Base-by-base conservation (phyloP, 345 rosid species). In the Hypericum androsaemum region DNA sequence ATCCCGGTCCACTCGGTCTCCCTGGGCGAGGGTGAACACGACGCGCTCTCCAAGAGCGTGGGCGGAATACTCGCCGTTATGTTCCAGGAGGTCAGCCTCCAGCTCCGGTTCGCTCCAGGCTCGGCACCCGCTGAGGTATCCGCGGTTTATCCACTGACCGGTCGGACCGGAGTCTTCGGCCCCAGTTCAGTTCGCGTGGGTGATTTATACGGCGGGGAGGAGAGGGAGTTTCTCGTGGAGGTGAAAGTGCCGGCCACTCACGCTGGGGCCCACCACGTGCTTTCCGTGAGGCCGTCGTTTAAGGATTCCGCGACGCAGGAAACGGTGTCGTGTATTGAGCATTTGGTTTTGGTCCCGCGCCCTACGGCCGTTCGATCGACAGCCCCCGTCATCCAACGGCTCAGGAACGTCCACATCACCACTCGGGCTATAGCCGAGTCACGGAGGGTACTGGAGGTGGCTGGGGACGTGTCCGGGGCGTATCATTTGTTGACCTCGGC, bases 401-500 rank as follows among this genome's bases (percentile, higher is more conserved):
- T 86, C 28, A 80, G 79, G 50, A 79, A 71, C 48, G 76, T 86
- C 74, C 95, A 86, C 74, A 71, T 86, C 51, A 72, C 74, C 64
- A 81, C 76, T 0, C 77, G 94, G n/a, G 89, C 95, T 0, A 53
- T 83, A 0, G 97, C 88, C 0, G 95, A 89, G 70, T 78, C 94
- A 8, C 77, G 88, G 14, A 71, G 94, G 58, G 47, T 86, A 37
- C 60, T 79, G 1, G 86, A 81, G 43, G 71, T 65, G 13, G 32
- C 32, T 5, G 61, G 65, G 51, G 78, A 86, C 35, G 68, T 73
- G 11, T 56, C 80, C 6, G 88, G 81, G 37, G 94, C 94, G 37
- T 66, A 83, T 39, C 81, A 67, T 16, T 40, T 86, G 67, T 57
- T 89, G 44, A 61, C 82, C 3, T 81, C 97, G 58, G 97, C 95